These are phyloP conservation scores for Claviceps lovelessii DNA, from an alignment of 2,329 filamentous ascomycete genomes.

Conservation along the genomic window DNA sequence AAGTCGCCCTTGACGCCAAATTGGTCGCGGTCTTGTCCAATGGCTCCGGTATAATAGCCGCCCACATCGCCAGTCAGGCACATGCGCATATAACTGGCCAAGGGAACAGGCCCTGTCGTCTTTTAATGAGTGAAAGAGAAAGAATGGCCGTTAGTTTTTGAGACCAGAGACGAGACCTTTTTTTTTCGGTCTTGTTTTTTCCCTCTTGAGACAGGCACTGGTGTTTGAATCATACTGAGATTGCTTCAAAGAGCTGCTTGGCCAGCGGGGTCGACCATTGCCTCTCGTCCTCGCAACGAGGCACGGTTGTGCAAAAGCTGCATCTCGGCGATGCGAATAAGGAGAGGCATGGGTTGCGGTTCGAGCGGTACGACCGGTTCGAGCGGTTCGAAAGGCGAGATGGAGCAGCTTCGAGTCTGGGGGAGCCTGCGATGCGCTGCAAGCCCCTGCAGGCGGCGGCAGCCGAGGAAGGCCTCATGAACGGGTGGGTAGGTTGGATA, in stretches of 20 bases:
- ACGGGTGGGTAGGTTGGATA: neutral
- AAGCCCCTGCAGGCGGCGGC: neutral
- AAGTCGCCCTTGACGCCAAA: constrained; percentile 94
- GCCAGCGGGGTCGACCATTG: constrained; percentile 89
- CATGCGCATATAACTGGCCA: constrained; percentile 97
- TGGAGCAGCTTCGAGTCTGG: neutral
- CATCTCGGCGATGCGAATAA: neutral
- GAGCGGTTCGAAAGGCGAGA: neutral
- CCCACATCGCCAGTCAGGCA: constrained; percentile 82
- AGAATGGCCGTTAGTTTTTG: neutral
- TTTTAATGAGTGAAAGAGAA: constrained; percentile 7
- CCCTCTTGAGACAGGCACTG: too few species aligned
- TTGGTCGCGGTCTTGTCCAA: constrained; percentile 58
- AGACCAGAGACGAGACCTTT: neutral
- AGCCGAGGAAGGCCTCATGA: neutral
- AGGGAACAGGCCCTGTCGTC: constrained; percentile 74
- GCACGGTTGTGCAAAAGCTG: neutral
- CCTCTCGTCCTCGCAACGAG: constrained; percentile 25
- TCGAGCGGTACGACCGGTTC: neutral
- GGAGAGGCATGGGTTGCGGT: neutral
- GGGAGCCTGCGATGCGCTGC: constrained; percentile 1
- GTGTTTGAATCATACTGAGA: constrained; percentile 44
- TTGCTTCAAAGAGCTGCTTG: constrained; percentile 73
- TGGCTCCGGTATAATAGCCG: constrained; percentile 80
- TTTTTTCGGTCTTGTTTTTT: too few species aligned